phyloP scores from a whole-genome alignment of 2,329 filamentous ascomycete species.

The Penicillium sp. region DNA sequence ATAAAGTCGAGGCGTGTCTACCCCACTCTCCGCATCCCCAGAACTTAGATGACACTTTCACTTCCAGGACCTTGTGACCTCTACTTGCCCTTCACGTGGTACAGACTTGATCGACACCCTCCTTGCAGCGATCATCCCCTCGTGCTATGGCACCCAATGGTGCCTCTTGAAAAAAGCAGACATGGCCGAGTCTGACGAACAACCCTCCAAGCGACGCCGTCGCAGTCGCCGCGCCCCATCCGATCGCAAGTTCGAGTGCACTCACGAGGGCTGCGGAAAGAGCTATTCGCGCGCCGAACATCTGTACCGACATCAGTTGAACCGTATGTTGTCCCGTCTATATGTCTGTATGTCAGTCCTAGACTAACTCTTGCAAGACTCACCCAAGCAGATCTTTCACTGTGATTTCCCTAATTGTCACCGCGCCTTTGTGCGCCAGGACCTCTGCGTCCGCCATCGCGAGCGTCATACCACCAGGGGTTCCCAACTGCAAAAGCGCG shows the following conservation, averaged over 20 bases:
- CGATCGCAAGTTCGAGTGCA: constrained; percentile 66
- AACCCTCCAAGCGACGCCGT: constrained; percentile 40
- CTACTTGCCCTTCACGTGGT: constrained; percentile 1
- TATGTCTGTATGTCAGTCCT: not conserved
- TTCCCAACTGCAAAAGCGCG: constrained; percentile 49
- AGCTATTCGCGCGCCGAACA: constrained; percentile 96
- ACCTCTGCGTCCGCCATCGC: constrained; percentile 79
- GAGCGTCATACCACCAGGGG: constrained; percentile 68
- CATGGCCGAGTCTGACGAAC: constrained; percentile 16
- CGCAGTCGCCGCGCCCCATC: constrained; percentile 43
- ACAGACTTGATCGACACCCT: not conserved
- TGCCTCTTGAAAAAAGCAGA: constrained; percentile 12
- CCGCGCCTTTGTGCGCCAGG: constrained; percentile 85
- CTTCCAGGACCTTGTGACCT: not conserved
- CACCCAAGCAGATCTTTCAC: constrained; percentile 88
- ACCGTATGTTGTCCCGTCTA: constrained; percentile 62
- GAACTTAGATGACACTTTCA: not conserved
- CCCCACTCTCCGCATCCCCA: constrained; percentile 10
- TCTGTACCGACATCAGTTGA: constrained; percentile 91
- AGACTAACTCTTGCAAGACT: constrained; percentile 52
- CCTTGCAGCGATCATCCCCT: constrained; percentile 3
- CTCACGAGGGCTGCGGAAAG: constrained; percentile 82
- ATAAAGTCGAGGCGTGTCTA: too few relatives aligned
- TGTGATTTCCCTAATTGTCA: constrained; percentile 90
- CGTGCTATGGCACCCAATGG: constrained; percentile 17